Evolutionary conservation across 1,284 basidiomycete genomes (phyloP).

Genomic region (Coniferiporia weirii): DNA sequence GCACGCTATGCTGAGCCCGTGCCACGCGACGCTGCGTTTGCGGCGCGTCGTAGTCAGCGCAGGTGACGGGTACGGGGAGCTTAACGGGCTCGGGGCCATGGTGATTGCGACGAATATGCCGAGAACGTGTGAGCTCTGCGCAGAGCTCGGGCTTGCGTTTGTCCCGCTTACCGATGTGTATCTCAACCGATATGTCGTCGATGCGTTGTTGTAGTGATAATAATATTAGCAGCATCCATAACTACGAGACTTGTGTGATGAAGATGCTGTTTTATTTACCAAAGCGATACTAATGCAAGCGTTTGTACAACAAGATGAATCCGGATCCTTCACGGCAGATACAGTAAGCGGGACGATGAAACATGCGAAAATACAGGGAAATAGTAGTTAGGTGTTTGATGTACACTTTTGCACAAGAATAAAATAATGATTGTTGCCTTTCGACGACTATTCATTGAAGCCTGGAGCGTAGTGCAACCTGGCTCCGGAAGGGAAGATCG

Average conservation of each 20-base stretch:
- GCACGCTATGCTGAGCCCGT: neutral
- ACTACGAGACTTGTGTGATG: no score
- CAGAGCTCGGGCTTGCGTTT: neutral
- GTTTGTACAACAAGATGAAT: neutral
- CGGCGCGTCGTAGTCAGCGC: conserved; percentile 1
- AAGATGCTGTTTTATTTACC: neutral
- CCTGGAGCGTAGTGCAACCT: conserved; percentile 9
- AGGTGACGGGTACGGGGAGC: neutral
- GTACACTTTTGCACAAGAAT: no score
- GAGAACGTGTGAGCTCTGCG: conserved; percentile 3
- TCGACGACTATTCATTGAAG: conserved; percentile 1
- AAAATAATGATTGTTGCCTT: no score
- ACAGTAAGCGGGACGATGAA: no score
- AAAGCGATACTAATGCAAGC: neutral
- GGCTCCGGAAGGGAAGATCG: conserved; percentile 1
- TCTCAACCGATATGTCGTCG: conserved; percentile 1
- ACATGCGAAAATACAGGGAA: neutral
- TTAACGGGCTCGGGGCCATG: neutral
- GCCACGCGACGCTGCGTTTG: neutral
- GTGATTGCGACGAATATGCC: neutral
- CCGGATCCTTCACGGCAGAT: neutral
- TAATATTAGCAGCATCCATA: no score
- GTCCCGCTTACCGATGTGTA: neutral
- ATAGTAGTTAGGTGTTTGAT: no score
- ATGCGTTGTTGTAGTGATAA: conserved; percentile 1